Evolutionary conservation across 2,329 filamentous ascomycete species (phyloP).

Genomic region (Fusarium luffae): DNA sequence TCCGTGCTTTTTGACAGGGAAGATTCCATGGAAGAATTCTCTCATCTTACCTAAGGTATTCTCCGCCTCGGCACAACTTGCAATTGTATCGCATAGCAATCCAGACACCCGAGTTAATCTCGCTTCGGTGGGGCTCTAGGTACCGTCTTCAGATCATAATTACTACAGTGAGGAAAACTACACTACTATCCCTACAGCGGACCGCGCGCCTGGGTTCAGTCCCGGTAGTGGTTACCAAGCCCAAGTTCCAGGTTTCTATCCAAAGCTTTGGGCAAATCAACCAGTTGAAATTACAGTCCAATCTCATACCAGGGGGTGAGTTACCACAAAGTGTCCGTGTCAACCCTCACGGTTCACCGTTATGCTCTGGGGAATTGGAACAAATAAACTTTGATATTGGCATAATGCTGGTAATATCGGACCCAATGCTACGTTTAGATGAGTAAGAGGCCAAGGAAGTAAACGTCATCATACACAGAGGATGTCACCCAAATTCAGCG

Average conservation of each 20-base stretch:
- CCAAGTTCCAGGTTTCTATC: conserved; percentile 22
- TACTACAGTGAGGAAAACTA: not conserved
- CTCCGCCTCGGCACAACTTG: conserved; percentile 16
- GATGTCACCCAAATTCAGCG: conserved; percentile 3
- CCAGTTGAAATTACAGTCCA: conserved; percentile 20
- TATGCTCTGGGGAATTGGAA: not conserved
- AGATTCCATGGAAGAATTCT: conserved; percentile 28
- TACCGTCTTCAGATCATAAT: not conserved
- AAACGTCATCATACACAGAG: conserved; percentile 16
- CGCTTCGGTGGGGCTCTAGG: conserved; percentile 21
- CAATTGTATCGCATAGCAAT: not conserved
- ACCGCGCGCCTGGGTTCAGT: conserved; percentile 19
- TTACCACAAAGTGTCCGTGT: not conserved
- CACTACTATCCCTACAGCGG: conserved; percentile 11
- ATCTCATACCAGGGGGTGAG: not conserved
- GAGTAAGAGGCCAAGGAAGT: not conserved
- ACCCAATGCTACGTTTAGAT: not conserved
- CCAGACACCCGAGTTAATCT: conserved; percentile 32
- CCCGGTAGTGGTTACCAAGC: conserved; percentile 12
- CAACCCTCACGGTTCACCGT: conserved; percentile 3
- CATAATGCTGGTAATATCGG: conserved; percentile 22
- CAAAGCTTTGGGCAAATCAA: conserved; percentile 19
- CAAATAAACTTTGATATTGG: conserved; percentile 21
- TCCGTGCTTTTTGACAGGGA: conserved; percentile 24
- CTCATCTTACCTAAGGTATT: conserved; percentile 13